Evolutionary conservation across 2,329 filamentous ascomycete species (phyloP), one percentile per base, ranked within the genome.

Genomic region (Ophiostoma perfectum): DNA sequence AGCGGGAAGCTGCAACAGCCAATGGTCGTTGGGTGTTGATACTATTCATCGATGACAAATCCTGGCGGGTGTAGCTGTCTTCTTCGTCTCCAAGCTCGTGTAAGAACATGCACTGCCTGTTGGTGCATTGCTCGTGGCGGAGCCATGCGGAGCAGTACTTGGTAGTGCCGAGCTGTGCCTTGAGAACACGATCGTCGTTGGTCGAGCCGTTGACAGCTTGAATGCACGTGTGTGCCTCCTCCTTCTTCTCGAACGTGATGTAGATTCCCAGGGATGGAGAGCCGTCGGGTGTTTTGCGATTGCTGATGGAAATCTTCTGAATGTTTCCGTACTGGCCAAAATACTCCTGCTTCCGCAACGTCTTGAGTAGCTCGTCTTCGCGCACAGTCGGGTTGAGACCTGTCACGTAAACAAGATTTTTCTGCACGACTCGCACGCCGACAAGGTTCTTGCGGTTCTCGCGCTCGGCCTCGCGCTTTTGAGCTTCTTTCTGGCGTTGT

Each of bases 291-390:
- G 84, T 92, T 78, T 96, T 97, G 55, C 93, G 88, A 78, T 97
- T 97, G 82, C 93, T 98, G 73, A 99, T 96, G 67, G 97, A 96
- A 68, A 99, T 98, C 79, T 99, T 99, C 76, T 97, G 90, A 73
- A 99, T 99, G 76, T 94, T 95, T 74, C 95, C 95, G 77, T 99
- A 99, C 78, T 99, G 95, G 5, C 95, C 95, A 75, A 99, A 99
- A 77, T 97, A 99, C 75, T 97, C 91, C 65, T 88, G 88, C 71
- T 93, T 93, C 68, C 96, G 89, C 64, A 99, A 82, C 0, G 93
- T 97, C 78, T 94, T 92, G 64, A 98, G 84, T 3, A 99, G 83
- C 74, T 94, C 92, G 76, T 98, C 93, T 79, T 99, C 95, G 72
- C 92, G 90, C 71, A 96, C 92, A 45, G 90, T 93, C 12, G 95